Base-by-base conservation (phyloP, 129 eudicot genomes). In the carrot (Daucus carota) region DNA sequence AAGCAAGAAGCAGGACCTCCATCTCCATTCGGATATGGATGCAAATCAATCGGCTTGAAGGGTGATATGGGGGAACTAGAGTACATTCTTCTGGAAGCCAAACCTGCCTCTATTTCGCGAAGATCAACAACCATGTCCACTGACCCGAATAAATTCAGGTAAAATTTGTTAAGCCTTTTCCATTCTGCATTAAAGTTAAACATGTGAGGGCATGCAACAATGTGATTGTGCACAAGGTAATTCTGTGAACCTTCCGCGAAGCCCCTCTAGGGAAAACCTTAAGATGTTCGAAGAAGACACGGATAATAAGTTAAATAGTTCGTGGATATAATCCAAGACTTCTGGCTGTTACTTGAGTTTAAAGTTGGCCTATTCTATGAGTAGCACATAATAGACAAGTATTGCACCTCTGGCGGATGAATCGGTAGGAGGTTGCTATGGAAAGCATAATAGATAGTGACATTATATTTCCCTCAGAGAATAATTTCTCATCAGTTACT, bases 61-160 rank as follows among this genome's bases (percentile, higher is more conserved):
- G 98, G 98, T 3, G 97, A 94, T 31, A 85, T 76, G 54, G 98
- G 96, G 11, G 97, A 94, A 71, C 90, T 94, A 28, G 98, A 94
- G 48, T 94, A 94, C 77, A 81, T 94, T 81, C 90, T 94, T 22
- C 88, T 94, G 45, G 90, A 91, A 83, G 89, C 97, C 31, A 85
- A 83, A 34, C 75, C 92, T 33, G 16, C 16, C 70, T 75, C 88
- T 47, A 14, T 78, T 42, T 74, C 80, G 0, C 69, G 78, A 11
- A 57, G 81, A 44, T 79, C 90, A 59, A 76, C 60, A 36, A 36
- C 83, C 38, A 73, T 82, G 18, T 81, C 92, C 13, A 70, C 74
- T 31, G 81, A 87, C 77, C 93, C 98, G 63, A 32, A 83, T 4
- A 66, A 76, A n/a, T 93, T 93, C 87, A 91, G 98, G 98, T 93